Evolutionary conservation across 257 asterid species (phyloP).

Genomic region (Solanum clarkiae): DNA sequence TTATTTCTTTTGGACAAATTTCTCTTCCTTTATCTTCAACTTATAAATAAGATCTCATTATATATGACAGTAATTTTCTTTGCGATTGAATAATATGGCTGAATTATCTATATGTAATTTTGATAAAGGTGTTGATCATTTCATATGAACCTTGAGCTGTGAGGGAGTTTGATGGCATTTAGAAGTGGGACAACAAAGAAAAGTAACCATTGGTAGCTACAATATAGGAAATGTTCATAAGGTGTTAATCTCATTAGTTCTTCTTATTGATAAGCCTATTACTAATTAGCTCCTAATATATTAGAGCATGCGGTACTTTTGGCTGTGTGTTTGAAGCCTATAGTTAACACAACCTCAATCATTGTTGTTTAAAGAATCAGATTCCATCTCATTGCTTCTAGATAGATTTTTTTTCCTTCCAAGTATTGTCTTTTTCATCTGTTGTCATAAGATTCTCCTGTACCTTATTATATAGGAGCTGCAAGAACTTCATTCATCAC

Average conservation of each 20-base stretch:
- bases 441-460: not conserved
- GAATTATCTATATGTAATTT: not conserved
- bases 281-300: not conserved
- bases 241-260: not conserved
- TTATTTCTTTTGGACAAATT: not conserved
- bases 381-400: not conserved
- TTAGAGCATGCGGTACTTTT: not conserved
- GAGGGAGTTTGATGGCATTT: not conserved
- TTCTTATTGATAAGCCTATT: not conserved
- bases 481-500: conserved; percentile 91
- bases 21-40: not conserved
- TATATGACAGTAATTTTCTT: not conserved
- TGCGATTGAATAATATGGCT: not conserved
- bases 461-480: conserved; percentile 49
- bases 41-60: not conserved
- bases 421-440: not conserved
- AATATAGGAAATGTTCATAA: not conserved
- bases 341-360: not conserved
- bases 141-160: not conserved
- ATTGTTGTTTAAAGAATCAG: not conserved
- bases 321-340: not conserved
- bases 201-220: not conserved
- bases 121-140: not conserved
- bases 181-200: not conserved
- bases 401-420: not conserved